Evolutionary conservation across 1,284 basidiomycete genomes (phyloP), one percentile per base, ranked within the genome.

Genomic region (Ustilago tritici): DNA sequence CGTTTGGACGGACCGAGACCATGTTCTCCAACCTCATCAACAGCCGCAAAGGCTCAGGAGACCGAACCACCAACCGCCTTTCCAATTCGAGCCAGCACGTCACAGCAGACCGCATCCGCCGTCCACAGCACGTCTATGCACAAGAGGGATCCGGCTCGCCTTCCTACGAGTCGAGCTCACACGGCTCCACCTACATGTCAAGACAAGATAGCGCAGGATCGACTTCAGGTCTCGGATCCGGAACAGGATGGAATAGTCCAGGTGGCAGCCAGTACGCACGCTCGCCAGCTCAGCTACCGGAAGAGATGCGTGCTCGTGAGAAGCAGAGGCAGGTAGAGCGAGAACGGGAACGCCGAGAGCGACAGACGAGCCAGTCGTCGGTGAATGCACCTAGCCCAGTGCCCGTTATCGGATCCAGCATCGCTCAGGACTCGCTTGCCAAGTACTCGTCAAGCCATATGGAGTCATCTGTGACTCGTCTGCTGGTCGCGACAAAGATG

Each of bases 401-500:
- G 4, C 31, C 63, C 1, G 41, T 64, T 2, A 23, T 47, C 17
- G 23, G 55, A 23, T 53, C 70, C 8, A 62, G 28, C 28, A 56
- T 55, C 9, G 71, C 59, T 4, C 61, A 61, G 9, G 65, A 67
- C 8, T 60, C 58, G 53, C 58, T 67, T 2, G 64, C 67, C 17
- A 76, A 79, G 62, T 78, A 71, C 54, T 80, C 78, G 12, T 74
- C 78, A 6, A 81, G 69, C 65, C 87, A 87, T 10, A 93, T 95
- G 76, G 95, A 98, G 87, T 93, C 94, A 50, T 92, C 93, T 43
- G 95, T 98, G 35, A 98, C 96, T 14, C 91, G 94, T 60, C 90
- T 99, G 23, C 90, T 99, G 14, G 95, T 99, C 2, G 93, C 95
- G 23, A 98, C 98, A 76, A 98, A 98, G 86, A 91, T 94, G 83